These are phyloP conservation scores for Globisporangium mamillatum DNA, from an alignment of 352 stramenopile species.

Conservation along the genomic window DNA sequence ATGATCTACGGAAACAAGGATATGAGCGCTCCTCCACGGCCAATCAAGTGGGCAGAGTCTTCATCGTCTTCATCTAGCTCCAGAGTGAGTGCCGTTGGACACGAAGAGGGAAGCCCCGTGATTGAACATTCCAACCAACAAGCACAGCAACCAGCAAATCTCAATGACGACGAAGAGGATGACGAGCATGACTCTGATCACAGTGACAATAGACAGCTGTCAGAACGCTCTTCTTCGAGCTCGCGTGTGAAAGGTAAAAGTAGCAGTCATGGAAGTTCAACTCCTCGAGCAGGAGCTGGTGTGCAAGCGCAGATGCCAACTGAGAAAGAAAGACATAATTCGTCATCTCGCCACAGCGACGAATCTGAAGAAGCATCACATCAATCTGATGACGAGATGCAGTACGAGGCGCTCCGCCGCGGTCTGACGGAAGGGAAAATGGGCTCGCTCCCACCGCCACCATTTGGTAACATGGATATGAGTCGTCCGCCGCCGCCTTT, in stretches of 20 bases:
- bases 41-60: conserved; percentile 27
- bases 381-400: conserved; percentile 11
- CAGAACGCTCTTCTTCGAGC: neutral
- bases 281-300: neutral
- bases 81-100: neutral
- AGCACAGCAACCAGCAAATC: conserved; percentile 6
- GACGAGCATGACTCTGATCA: neutral
- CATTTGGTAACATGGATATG: conserved; percentile 44
- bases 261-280: neutral
- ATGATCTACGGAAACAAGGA: conserved; percentile 30
- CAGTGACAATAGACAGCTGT: neutral
- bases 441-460: conserved; percentile 29
- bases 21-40: conserved; percentile 38
- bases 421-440: conserved; percentile 20
- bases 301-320: no score
- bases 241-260: neutral
- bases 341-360: neutral
- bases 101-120: neutral
- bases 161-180: neutral
- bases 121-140: neutral
- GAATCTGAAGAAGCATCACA: conserved; percentile 1
- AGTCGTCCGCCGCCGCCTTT: conserved; percentile 23
- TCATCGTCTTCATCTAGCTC: conserved; percentile 26
- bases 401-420: conserved; percentile 16
- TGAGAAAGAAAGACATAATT: no score